These are phyloP conservation scores for Salisapilia sapeloensis DNA, from an alignment of 352 stramenopile genomes.

Conservation along the genomic window DNA sequence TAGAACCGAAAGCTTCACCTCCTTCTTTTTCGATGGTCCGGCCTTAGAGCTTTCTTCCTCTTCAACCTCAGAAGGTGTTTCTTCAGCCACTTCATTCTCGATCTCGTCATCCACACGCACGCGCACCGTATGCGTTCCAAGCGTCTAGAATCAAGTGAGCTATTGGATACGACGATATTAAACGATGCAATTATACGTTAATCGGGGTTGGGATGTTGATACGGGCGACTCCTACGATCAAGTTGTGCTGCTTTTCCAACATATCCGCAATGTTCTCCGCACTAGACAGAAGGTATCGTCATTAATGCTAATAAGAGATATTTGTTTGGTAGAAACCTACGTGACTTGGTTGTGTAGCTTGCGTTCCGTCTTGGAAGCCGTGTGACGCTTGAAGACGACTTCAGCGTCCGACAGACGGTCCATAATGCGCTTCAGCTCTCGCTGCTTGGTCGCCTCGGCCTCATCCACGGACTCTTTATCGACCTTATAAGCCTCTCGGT, in stretches of 20 bases:
- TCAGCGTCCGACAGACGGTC: slow-evolving; percentile 34
- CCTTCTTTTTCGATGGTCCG: slow-evolving; percentile 60
- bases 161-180: neutral
- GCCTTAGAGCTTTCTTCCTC: slow-evolving; percentile 8
- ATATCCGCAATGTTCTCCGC: slow-evolving; percentile 75
- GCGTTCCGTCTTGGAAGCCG: slow-evolving; percentile 29
- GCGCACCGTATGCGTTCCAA: slow-evolving; percentile 66
- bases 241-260: slow-evolving; percentile 67
- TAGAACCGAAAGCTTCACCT: slow-evolving; percentile 39
- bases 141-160: slow-evolving; percentile 13
- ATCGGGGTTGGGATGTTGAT: slow-evolving; percentile 55
- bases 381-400: slow-evolving; percentile 72
- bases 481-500: slow-evolving; percentile 76
- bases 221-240: slow-evolving; percentile 63
- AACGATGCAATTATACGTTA: slow-evolving; percentile 17
- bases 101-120: slow-evolving; percentile 67
- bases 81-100: slow-evolving; percentile 40
- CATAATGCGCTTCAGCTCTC: slow-evolving; percentile 42
- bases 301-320: too few species aligned
- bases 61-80: slow-evolving; percentile 6
- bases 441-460: slow-evolving; percentile 30
- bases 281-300: slow-evolving; percentile 10
- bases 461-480: slow-evolving; percentile 37
- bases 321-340: slow-evolving; percentile 14
- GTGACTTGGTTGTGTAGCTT: slow-evolving; percentile 55